Conservation (phyloP, 768 basidiomycete species). For the Peribolospora kevripleyi region DNA sequence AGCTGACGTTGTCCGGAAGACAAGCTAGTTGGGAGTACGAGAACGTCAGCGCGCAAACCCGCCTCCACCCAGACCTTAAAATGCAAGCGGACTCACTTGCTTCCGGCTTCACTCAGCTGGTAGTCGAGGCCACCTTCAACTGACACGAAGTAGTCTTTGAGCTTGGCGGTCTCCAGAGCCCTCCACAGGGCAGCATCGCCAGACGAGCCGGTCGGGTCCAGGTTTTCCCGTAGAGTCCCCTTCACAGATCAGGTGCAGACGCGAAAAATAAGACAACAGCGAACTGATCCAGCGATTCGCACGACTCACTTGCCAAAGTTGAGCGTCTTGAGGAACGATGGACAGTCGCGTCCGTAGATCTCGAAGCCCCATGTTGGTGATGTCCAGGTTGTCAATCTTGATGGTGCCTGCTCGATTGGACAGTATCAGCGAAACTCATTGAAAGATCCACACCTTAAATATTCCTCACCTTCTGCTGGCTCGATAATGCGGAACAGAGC, state of each 20-base stretch:
- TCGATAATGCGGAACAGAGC: constrained; percentile 36
- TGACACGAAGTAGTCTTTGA: constrained; percentile 20
- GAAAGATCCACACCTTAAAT: too few relatives aligned
- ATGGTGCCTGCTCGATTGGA: too few relatives aligned
- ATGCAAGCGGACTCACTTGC: constrained; percentile 7
- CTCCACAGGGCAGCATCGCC: constrained; percentile 66
- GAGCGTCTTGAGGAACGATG: constrained; percentile 36
- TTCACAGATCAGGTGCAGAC: constrained; percentile 23
- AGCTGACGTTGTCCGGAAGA: constrained; percentile 69
- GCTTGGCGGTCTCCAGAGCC: constrained; percentile 41
- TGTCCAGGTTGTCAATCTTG: too few relatives aligned
- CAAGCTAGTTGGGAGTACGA: constrained; percentile 58
- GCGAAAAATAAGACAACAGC: too few relatives aligned
- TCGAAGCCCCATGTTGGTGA: constrained; percentile 29
- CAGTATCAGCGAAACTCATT: too few relatives aligned
- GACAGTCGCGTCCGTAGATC: constrained; percentile 20
- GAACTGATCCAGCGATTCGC: too few relatives aligned
- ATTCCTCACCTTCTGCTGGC: constrained; percentile 16
- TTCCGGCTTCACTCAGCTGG: constrained; percentile 15
- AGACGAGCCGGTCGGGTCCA: constrained; percentile 57
- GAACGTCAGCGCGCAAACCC: constrained; percentile 28
- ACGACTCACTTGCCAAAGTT: too few relatives aligned
- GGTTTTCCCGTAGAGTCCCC: constrained; percentile 57
- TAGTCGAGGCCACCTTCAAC: constrained; percentile 12
- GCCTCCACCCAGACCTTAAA: not conserved